Base-by-base conservation (phyloP, 1,139 yeast species). In the Spathaspora sp. region DNA sequence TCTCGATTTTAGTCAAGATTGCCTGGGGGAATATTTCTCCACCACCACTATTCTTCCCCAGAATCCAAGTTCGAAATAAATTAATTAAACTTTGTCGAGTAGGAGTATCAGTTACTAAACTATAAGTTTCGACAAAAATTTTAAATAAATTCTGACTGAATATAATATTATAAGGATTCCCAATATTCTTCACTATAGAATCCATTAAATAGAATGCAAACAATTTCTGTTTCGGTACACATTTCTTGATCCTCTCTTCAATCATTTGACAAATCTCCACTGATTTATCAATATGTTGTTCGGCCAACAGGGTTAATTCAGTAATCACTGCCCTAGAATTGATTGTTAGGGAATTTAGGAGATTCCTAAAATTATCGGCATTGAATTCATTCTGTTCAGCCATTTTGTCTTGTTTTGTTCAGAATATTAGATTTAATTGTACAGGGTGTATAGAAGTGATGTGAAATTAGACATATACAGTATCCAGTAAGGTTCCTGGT, bases 131-230 rank as follows among this genome's bases (percentile, higher is more conserved):
- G 7, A 73, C 65, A 57, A 70, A 74, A 27, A 64, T 56, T 45
- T 61, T 60, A 57, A 63, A 70, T 42, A 74, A 54, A 46, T 65
- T 63, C 27, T 58, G 51, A 31, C 70, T 67, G 53, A 74, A 72
- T 40, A 72, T 54, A 38, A 70, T 52, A 51, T 70, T 72, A 56
- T 72, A 74, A 4, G 80, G 79, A 48, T 68, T 71, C 11, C 78
- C 78, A 39, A 73, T 62, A 55, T 66, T 72, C 53, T 74, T 74
- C 54, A 72, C 63, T 18, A 74, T 70, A 37, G 74, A 68, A 56
- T 74, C 79, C 56, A 74, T 53, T 41, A 74, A 56, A 52, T 74
- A 74, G 43, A 74, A 61, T 15, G 70, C 59, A 50, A 53, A 66
- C 31, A 74, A 59, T 54, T 73, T 74, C 52, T 70, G 64, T 45